Base-by-base conservation (phyloP, 345 rosid genomes). In the Salix arbutifolia region DNA sequence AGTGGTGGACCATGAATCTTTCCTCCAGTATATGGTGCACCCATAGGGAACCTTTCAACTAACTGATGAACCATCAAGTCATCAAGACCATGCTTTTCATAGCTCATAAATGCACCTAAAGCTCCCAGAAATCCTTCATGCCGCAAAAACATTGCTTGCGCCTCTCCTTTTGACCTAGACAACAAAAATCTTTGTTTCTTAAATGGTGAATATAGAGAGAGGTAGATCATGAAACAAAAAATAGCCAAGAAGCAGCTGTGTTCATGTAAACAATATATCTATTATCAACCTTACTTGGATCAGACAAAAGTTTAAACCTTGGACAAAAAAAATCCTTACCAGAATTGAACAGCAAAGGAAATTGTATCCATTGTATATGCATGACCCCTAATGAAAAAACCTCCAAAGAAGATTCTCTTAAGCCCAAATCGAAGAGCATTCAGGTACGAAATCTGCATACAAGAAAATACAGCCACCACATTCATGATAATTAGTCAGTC, bases 41-140 rank as follows among this genome's bases (percentile, higher is more conserved):
- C 99, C 98, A 96, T 93, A 40, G 99, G 99, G 79, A 96, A 96
- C 88, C 99, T 91, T 88, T 96, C 99, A 83, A 96, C 99, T 82
- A 96, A 87, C 67, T 96, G 99, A 90, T 96, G 98, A 38, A 91
- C 97, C 97, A 88, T 90, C 84, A 96, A 86, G 86, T 96, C 97
- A 89, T 96, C 99, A 70, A 96, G 89, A 53, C 98, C 98, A 25
- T 96, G 99, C 87, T 92, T 96, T 81, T 92, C 97, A 73, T 96
- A 91, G 88, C 99, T 94, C 99, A 92, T 91, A 86, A 96, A 96
- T 76, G 99, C 98, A 77, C 99, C 99, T 77, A 96, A 77, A 70
- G 97, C 98, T 65, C 99, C 99, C 74, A 94, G 76, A 84, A 91
- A 96, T 19, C 99, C 99, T 92, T 96, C 99, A 84, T 96, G 99